phyloP scores from a whole-genome alignment of 1,284 basidiomycete genomes.

The Ustilago nuda region DNA sequence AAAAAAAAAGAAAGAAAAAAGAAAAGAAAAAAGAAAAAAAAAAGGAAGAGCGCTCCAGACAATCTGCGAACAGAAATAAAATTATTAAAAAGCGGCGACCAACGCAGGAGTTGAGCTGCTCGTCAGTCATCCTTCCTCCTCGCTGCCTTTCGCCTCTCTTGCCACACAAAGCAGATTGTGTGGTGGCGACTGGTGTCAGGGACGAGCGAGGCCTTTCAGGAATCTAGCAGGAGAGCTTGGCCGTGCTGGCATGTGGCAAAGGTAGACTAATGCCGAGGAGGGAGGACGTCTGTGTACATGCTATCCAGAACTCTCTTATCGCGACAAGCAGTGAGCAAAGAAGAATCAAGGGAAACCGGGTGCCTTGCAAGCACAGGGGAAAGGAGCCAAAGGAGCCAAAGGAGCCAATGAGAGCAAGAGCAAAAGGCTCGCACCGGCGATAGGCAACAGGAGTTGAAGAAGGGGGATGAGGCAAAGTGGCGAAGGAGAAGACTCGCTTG shows the following conservation, averaged over 20 bases:
- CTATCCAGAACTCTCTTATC: constrained; percentile 7
- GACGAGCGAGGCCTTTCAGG: constrained; percentile 10
- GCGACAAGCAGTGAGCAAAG: constrained; percentile 4
- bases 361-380: neutral
- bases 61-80: neutral
- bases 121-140: neutral
- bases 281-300: neutral
- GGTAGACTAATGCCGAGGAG: neutral
- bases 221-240: constrained; percentile 1
- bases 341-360: constrained; percentile 9
- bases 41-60: neutral
- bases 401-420: constrained; percentile 18
- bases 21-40: no score
- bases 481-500: neutral
- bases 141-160: neutral
- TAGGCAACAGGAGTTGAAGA: constrained; percentile 8
- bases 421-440: constrained; percentile 1
- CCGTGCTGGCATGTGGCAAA: constrained; percentile 20
- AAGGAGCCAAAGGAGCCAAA: neutral
- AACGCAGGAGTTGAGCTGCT: neutral
- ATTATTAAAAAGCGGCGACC: neutral
- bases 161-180: neutral
- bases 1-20: neutral
- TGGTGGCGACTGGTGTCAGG: constrained; percentile 14
- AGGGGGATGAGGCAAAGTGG: constrained; percentile 4